Evolutionary conservation across 2,329 filamentous ascomycete species (phyloP), one percentile per base, ranked within the genome.

Genomic region (Phyllosticta citrichinensis): DNA sequence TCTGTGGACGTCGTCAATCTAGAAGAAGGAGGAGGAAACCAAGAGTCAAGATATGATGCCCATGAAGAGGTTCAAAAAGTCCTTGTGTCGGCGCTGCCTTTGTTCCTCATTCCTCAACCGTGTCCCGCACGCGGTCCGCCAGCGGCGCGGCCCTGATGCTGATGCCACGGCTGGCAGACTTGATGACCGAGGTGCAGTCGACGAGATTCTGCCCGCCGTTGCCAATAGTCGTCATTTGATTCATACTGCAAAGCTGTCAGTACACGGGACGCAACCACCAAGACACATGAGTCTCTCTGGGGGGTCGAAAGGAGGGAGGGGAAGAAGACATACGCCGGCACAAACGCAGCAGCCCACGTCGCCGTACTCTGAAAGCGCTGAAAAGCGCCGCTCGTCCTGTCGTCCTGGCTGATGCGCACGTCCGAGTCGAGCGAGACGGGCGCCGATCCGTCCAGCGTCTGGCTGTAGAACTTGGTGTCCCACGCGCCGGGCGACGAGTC

Each of bases 401-500:
- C 12, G 14, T 71, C 68, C 64, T 64, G 65, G 9, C 69, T 66
- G 19, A 73, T 71, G 35, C 70, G 67, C 11, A 67, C 65, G 22
- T 69, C 66, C 14, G 55, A 60, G 24, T 62, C 27, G 20, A 65
- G 56, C 20, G 33, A 61, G 20, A 62, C 60, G 24, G 66, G 63
- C 19, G 63, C 58, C 9, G 67, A 66, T 11, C 65, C 67, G n/a
- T 68, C 65, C 5, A 73, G 63, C 3, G 71, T 75, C 52, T 75
- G 67, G 59, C 68, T 66, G 67, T 82, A 83, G 67, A 77, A 83
- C 8, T 71, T 67, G 0, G 75, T 76, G 63, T 83, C 81, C 79
- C 79, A 83, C 0, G 77, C 68, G 14, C 73, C 76, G 0, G 77
- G 77, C 0, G 80, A 82, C 5, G 74, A 72, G 65, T 83, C 80